Percentiles rank a stretch among this genome's conserved stretches.
These are phyloP conservation scores for Floccularia luteovirens DNA, from an alignment of 768 basidiomycete species.

Conservation along the genomic window DNA sequence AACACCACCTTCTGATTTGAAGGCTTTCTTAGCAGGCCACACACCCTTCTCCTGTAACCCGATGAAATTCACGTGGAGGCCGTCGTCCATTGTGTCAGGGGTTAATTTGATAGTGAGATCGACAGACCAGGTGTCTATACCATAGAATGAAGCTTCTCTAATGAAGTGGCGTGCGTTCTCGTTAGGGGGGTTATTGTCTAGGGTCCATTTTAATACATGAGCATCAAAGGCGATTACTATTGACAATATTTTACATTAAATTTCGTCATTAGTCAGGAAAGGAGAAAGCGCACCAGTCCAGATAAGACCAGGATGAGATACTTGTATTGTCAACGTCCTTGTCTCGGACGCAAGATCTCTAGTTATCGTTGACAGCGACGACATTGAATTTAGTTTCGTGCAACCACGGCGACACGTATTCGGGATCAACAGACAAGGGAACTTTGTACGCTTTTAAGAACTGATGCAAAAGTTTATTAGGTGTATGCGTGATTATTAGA, in stretches of 20 bases:
- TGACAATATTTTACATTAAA: background rate
- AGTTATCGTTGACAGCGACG: constrained; percentile 45
- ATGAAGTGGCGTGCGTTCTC: constrained; percentile 79
- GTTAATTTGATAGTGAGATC: constrained; percentile 62
- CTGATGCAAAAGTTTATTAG: constrained; percentile 23
- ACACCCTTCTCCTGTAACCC: constrained; percentile 80
- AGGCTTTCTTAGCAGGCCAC: constrained; percentile 67
- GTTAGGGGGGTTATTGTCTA: constrained; percentile 72
- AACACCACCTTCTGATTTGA: constrained; percentile 40
- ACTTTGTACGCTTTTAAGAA: constrained; percentile 85
- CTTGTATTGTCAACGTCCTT: constrained; percentile 57
- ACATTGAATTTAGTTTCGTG: constrained; percentile 38
- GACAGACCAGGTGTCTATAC: constrained; percentile 63
- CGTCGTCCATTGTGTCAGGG: constrained; percentile 13
- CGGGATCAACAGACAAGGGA: constrained; percentile 41
- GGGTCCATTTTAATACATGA: constrained; percentile 78
- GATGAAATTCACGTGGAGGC: constrained; percentile 63
- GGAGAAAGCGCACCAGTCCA: constrained; percentile 58
- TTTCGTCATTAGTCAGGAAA: constrained; percentile 1
- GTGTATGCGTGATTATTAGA: background rate
- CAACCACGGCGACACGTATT: constrained; percentile 45
- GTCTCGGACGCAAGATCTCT: constrained; percentile 52
- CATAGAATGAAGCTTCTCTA: constrained; percentile 88
- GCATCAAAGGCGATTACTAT: constrained; percentile 86
- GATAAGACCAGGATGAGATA: constrained; percentile 76